Evolutionary conservation across 257 asterid species (phyloP).

Genomic region (Solanum piurae): DNA sequence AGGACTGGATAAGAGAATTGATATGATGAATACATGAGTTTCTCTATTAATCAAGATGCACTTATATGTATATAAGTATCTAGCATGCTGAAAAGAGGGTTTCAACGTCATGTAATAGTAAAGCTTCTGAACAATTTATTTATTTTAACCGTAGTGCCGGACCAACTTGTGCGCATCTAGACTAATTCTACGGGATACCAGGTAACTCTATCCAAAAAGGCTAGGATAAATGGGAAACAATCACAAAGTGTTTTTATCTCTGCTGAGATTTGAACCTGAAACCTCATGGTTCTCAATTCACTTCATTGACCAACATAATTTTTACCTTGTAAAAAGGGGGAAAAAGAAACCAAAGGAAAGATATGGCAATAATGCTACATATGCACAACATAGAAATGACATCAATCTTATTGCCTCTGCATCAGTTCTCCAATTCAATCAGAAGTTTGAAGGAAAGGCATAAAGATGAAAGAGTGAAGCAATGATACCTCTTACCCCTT

Average conservation of each 20-base stretch:
- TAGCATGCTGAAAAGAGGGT: neutral
- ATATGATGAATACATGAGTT: neutral
- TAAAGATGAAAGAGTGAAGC: neutral
- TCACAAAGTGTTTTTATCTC: neutral
- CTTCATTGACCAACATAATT: neutral
- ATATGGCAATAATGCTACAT: neutral
- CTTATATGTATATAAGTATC: neutral
- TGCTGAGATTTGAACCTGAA: neutral
- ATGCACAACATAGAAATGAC: neutral
- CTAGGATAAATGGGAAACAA: neutral
- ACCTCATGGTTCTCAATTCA: neutral
- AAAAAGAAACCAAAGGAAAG: neutral
- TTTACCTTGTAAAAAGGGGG: neutral
- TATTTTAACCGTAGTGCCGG: rapidly evolving
- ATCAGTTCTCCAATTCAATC: neutral
- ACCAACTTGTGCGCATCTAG: neutral
- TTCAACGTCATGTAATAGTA: neutral
- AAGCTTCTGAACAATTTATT: neutral
- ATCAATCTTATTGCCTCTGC: neutral
- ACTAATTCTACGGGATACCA: neutral
- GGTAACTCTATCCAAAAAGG: neutral
- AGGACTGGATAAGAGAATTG: neutral
- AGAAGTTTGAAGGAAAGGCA: neutral
- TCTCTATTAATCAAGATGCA: neutral
- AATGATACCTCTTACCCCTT: neutral